Base-by-base conservation (phyloP, 2,329 filamentous ascomycete genomes). In the Aspergillus ibericus region DNA sequence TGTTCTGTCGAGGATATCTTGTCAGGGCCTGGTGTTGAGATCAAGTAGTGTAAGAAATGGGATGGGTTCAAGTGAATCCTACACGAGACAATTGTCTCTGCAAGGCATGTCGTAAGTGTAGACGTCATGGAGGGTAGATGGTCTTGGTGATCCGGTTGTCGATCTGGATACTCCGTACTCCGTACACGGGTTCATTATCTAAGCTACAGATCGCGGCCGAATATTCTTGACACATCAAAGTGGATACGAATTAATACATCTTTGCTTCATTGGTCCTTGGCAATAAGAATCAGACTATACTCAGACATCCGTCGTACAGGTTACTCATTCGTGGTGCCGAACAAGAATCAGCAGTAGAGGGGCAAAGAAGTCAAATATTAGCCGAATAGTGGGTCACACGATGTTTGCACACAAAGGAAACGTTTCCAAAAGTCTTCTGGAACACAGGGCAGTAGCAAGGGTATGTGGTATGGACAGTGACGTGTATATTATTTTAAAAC, bases 381-480 rank as follows among this genome's bases (percentile, higher is more conserved):
- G 32, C 51, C 38, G 36, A 53, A 29, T 16, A 40, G 32, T 48
- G n/a, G 29, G 32, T 36, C 51, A 38, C 51, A 53, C 25, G 35
- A 40, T 44, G 22, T 22, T 53, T 42, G 36, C 51, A 44, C 47
- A 64, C 60, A 64, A 59, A 61, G 25, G 48, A 58, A 56, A 61
- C 36, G 25, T 20, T 53, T 59, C 53, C 46, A 52, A 46, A 34
- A 48, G 38, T 27, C 27, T 18, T 38, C 10, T 25, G 51, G 46
- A 18, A 47, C 38, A 57, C 34, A 27, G 34, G 40, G 54, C 57
- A 60, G 56, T 60, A 27, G 48, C 49, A 36, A 36, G 55, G 59
- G 55, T 60, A 65, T 59, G 18, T 42, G 38, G 59, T 62, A 62
- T 62, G 53, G 51, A 58, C 57, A 64, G 18, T 29, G 25, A 15